These are phyloP conservation scores for Carex parvula DNA, from an alignment of 176 grass and related monocot genomes.

Conservation along the genomic window DNA sequence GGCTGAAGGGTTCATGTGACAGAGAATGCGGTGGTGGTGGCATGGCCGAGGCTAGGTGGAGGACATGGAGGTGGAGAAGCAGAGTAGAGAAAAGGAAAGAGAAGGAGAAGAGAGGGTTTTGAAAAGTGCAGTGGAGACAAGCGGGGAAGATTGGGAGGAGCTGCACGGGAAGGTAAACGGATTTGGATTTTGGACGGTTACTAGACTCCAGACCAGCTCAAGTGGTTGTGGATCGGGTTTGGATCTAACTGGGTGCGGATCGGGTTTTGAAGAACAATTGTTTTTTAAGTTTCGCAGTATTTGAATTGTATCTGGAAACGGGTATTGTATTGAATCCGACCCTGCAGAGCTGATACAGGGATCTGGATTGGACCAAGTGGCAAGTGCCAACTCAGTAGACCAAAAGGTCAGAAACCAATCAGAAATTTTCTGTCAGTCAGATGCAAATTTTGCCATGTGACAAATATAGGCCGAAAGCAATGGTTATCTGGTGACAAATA, in stretches of 20 bases:
- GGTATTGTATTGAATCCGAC: too few relatives aligned
- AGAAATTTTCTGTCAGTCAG: too few relatives aligned
- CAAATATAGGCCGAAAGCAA: too few relatives aligned
- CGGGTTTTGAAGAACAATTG: neutral
- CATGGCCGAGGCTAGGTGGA: constrained; percentile 36
- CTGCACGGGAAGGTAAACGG: constrained; percentile 25
- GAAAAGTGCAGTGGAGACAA: neutral
- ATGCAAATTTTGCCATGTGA: too few relatives aligned
- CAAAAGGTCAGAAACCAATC: too few relatives aligned
- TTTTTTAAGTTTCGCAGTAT: too few relatives aligned
- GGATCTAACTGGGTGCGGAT: neutral
- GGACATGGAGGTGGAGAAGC: neutral
- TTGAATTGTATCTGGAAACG: too few relatives aligned
- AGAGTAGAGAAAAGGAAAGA: neutral
- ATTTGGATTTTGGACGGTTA: constrained; percentile 8
- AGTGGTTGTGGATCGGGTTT: neutral
- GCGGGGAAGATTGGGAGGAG: constrained; percentile 22
- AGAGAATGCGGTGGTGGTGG: constrained; percentile 22
- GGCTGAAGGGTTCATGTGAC: constrained; percentile 25
- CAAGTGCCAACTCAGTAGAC: too few relatives aligned
- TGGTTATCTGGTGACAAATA: too few relatives aligned
- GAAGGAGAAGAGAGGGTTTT: neutral
- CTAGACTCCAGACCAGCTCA: neutral
- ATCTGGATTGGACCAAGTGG: too few relatives aligned
- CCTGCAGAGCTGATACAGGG: too few relatives aligned